phyloP scores from a whole-genome alignment of 768 basidiomycete species.

The Asterophora lycoperdoides region DNA sequence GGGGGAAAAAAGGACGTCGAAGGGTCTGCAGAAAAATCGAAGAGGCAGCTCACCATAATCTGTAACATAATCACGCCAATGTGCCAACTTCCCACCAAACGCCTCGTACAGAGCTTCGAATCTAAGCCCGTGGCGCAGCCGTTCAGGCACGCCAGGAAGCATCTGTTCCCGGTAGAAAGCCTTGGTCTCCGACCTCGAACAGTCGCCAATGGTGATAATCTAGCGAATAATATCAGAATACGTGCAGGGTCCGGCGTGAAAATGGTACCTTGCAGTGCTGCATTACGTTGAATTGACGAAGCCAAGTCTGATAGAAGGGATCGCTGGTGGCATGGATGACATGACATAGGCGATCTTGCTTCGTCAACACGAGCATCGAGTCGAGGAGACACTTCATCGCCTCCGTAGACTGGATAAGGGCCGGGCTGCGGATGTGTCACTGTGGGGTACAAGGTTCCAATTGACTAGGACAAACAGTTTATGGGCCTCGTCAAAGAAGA shows the following conservation, averaged over 20 bases:
- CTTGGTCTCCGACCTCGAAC: slow-evolving; percentile 66
- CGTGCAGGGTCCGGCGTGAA: too few relatives aligned
- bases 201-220: slow-evolving; percentile 80
- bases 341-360: slow-evolving; percentile 82
- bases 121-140: slow-evolving; percentile 46
- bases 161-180: slow-evolving; percentile 62
- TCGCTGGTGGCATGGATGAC: slow-evolving; percentile 81
- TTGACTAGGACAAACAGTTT: slow-evolving; percentile 49
- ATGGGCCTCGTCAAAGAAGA: slow-evolving; percentile 86
- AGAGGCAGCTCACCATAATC: slow-evolving; percentile 53
- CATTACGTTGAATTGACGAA: slow-evolving; percentile 74
- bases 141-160: slow-evolving; percentile 66
- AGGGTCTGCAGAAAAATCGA: neutral
- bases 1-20: slow-evolving; percentile 1
- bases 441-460: neutral
- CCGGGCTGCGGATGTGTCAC: slow-evolving; percentile 43
- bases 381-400: slow-evolving; percentile 84
- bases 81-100: slow-evolving; percentile 81
- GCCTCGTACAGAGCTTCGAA: slow-evolving; percentile 76
- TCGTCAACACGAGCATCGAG: slow-evolving; percentile 82
- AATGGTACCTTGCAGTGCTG: slow-evolving; percentile 70
- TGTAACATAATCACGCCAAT: slow-evolving; percentile 76
- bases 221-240: slow-evolving; percentile 17
- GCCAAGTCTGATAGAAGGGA: slow-evolving; percentile 82
- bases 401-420: slow-evolving; percentile 70